phyloP scores from a whole-genome alignment of 1,284 basidiomycete species.

The Cystobasidium slooffiae region DNA sequence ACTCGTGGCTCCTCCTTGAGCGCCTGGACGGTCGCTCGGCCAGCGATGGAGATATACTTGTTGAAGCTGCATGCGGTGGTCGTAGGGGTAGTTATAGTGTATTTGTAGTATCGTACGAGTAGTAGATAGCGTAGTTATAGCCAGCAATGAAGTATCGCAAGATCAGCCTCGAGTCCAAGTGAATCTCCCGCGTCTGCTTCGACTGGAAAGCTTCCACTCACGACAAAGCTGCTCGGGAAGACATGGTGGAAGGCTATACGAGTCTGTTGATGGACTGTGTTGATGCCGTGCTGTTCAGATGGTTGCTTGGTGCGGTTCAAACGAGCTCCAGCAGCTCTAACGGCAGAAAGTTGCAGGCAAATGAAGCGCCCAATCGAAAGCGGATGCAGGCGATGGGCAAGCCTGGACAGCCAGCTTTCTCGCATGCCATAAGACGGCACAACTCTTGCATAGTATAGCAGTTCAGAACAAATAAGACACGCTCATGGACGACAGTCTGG shows the following conservation, averaged over 20 bases:
- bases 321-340: not conserved
- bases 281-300: not conserved
- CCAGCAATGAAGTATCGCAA: not conserved
- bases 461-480: too few relatives aligned
- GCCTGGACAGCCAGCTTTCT: not conserved
- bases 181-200: not conserved
- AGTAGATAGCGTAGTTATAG: not conserved
- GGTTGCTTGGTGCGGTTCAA: conserved; percentile 3
- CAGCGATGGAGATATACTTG: conserved; percentile 59
- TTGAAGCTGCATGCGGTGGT: conserved; percentile 56
- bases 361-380: conserved; percentile 15
- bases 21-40: conserved; percentile 57
- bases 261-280: not conserved
- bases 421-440: too few relatives aligned
- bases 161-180: conserved; percentile 13
- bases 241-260: conserved; percentile 19
- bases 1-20: conserved; percentile 59
- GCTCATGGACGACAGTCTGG: too few relatives aligned
- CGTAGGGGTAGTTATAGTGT: not conserved
- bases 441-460: not conserved
- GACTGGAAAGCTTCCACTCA: conserved; percentile 5
- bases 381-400: not conserved
- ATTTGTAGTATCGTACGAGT: not conserved
- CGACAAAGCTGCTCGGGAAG: conserved; percentile 33
- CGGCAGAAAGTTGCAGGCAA: not conserved